A percentile compares a stretch with the other conserved stretches of the same genome.
phyloP scores from a whole-genome alignment of 2,329 filamentous ascomycete genomes.

The Zymoseptoria ardabiliae region DNA sequence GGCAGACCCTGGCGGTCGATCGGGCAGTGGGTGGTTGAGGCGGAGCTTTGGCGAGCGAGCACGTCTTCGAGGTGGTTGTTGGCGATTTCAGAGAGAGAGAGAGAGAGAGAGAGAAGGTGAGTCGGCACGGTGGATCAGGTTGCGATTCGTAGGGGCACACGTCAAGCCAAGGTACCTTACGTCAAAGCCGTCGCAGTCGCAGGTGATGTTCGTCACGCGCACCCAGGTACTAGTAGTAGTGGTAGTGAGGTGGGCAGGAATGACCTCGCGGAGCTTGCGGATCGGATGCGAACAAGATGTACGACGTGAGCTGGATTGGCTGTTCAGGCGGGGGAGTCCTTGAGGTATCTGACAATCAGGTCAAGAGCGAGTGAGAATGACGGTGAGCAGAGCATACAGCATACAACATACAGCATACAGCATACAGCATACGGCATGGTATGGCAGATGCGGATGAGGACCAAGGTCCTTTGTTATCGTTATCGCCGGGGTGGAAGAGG shows the following conservation, averaged over 20 bases:
- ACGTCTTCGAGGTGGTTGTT: not conserved
- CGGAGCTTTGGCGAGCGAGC: not conserved
- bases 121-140: not conserved
- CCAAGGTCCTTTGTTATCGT: too few species aligned
- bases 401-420: too few species aligned
- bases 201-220: not conserved
- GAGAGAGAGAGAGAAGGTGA: not conserved
- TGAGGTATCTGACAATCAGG: not conserved
- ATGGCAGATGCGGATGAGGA: too few species aligned
- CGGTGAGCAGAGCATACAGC: too few species aligned
- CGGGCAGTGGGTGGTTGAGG: not conserved
- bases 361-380: not conserved
- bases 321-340: not conserved
- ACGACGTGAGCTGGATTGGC: not conserved
- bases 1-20: not conserved
- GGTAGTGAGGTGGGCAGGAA: not conserved
- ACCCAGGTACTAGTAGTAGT: too few species aligned
- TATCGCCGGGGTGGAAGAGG: too few species aligned
- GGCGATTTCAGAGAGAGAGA: not conserved
- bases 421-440: too few species aligned
- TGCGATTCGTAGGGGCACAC: not conserved
- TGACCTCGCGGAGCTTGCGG: not conserved
- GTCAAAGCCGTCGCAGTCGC: not conserved
- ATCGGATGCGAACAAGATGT: not conserved
- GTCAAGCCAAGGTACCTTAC: not conserved